Base-by-base conservation (phyloP, 2,329 filamentous ascomycete genomes). In the Thelonectria blattea region DNA sequence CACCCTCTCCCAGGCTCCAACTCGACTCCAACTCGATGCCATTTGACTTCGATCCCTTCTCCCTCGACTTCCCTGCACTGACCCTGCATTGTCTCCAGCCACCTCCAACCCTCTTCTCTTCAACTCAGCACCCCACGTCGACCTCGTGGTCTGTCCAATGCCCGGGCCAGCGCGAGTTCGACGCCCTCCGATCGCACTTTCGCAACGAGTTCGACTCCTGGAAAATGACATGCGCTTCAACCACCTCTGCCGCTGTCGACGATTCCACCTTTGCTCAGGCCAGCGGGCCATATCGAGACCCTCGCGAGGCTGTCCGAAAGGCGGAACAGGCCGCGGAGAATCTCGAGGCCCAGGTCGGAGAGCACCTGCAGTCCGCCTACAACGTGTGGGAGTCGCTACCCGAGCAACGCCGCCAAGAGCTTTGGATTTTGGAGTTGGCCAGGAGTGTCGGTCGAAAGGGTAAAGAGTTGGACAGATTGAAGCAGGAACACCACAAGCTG, bases 61-160 rank as follows among this genome's bases (percentile, higher is more conserved):
- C 90, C 5, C 87, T 96, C 73, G 92, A 92, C 61, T 97, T 97
- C 70, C 92, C 93, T 7, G 88, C 91, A 7, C 83, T 98, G 42
- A 92, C 90, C 37, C 85, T 97, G 11, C 91, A 90, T 64, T 89
- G 94, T 66, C 86, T 98, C 1, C 87, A 90, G 37, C 83, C 91
- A 10, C 92, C 93, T 3, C 88, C 91, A 4, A 95, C 92, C 0
- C 81, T 97, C 7, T 94, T 93, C 78, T 90, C 91, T 10, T 86
- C 89, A 1, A 91, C 89, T 7, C 92, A 93, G 30, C 90, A 96
- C 70, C 82, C 92, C 2, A 92, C 90, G 0, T 82, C 86, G 18
- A 86, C 88, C 3, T 95, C 92, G 0, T 97, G 94, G 88, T 92
- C 92, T 1, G 85, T 96, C 32, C 81, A 86, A 20, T 88, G 91